phyloP scores from a whole-genome alignment of 2,329 filamentous ascomycete genomes.

The Trichoderma afroharzianum region DNA sequence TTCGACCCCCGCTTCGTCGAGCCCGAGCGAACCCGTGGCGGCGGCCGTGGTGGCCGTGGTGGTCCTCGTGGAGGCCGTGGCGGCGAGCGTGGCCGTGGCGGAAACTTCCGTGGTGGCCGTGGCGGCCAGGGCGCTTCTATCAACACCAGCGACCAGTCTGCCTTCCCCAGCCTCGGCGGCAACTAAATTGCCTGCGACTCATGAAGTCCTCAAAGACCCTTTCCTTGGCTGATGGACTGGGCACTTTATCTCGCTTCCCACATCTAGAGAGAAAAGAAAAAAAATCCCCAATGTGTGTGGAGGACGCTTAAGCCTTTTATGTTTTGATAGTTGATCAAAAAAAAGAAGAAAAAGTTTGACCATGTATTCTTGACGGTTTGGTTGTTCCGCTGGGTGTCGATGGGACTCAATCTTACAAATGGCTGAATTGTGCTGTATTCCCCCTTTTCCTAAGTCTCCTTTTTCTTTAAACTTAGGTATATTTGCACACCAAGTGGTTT shows the following conservation, averaged over 20 bases:
- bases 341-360: conserved; percentile 24
- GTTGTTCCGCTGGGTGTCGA: conserved; percentile 5
- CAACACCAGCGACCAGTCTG: conserved; percentile 56
- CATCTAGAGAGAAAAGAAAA: conserved; percentile 4
- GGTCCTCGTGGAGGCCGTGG: conserved; percentile 51
- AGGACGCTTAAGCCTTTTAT: conserved; percentile 24
- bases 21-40: conserved; percentile 55
- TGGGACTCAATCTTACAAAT: conserved; percentile 23
- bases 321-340: conserved; percentile 30
- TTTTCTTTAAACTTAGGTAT: not conserved
- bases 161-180: conserved; percentile 60
- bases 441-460: not conserved
- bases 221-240: conserved; percentile 16
- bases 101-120: conserved; percentile 42
- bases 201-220: conserved; percentile 14
- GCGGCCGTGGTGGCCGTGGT: conserved; percentile 53
- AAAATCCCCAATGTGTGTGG: conserved; percentile 12
- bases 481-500: not conserved
- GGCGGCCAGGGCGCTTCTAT: conserved; percentile 40
- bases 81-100: conserved; percentile 45
- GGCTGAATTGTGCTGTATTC: conserved; percentile 19
- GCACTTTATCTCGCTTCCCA: conserved; percentile 8
- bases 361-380: conserved; percentile 26
- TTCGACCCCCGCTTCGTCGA: conserved; percentile 83
- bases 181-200: conserved; percentile 36